These are phyloP conservation scores for Triangularia setosa DNA, from an alignment of 2,329 filamentous ascomycete species.

Conservation along the genomic window DNA sequence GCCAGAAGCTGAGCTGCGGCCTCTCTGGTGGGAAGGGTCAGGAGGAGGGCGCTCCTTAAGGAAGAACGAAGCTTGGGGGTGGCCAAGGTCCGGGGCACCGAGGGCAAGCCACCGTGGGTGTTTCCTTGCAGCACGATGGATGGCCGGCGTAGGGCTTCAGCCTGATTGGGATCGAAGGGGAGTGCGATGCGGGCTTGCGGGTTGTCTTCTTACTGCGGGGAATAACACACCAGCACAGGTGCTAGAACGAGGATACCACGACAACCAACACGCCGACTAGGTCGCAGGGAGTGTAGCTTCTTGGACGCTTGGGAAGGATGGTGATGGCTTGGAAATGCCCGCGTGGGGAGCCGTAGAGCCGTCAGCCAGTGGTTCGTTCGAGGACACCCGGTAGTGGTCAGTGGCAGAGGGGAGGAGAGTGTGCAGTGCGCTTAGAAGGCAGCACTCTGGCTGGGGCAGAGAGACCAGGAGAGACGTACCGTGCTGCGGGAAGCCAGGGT, in stretches of 20 bases:
- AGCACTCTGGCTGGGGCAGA: neutral
- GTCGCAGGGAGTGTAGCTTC: constrained; percentile 10
- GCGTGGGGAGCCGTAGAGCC: constrained; percentile 17
- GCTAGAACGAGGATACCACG: constrained; percentile 5
- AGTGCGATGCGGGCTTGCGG: constrained; percentile 2
- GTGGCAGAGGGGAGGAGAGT: constrained; percentile 6
- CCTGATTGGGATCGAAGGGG: constrained; percentile 14
- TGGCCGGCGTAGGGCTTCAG: constrained; percentile 18
- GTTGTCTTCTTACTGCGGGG: constrained; percentile 15
- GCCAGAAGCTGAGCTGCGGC: constrained; percentile 6
- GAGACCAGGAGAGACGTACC: neutral
- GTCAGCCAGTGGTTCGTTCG: constrained; percentile 5
- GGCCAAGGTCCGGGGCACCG: neutral
- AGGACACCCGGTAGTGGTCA: neutral
- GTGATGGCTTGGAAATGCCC: constrained; percentile 19
- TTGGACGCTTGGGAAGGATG: constrained; percentile 8
- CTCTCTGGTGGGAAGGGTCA: neutral
- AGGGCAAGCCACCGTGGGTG: constrained; percentile 10
- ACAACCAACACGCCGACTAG: neutral
- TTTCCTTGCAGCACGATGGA: constrained; percentile 18
- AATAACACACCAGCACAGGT: constrained; percentile 16
- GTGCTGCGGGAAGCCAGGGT: constrained; percentile 14
- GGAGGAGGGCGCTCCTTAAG: neutral
- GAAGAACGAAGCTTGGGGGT: constrained; percentile 1
- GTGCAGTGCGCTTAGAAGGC: neutral